Conservation (phyloP, 768 basidiomycete species). For the Pisolithus tinctorius region DNA sequence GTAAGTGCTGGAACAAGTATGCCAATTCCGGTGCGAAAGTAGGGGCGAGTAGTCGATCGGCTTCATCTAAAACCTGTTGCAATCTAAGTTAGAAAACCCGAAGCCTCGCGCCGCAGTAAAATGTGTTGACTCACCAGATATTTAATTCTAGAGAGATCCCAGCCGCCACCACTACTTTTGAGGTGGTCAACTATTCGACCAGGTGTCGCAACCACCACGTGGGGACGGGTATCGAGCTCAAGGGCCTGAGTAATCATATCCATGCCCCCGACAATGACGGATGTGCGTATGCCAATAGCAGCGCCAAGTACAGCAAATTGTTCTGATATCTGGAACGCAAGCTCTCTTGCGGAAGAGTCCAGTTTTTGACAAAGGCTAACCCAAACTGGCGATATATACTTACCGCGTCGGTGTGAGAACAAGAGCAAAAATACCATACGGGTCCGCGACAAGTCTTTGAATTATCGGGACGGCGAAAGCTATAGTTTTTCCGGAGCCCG, state of each 20-base stretch:
- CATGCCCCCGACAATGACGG: slow-evolving; percentile 95
- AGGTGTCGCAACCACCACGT: slow-evolving; percentile 93
- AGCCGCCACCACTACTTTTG: slow-evolving; percentile 64
- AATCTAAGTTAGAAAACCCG: not conserved
- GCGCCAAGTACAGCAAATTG: slow-evolving; percentile 90
- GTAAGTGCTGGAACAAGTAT: slow-evolving; percentile 69
- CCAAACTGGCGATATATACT: slow-evolving; percentile 10
- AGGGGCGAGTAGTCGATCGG: slow-evolving; percentile 83
- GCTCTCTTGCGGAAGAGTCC: slow-evolving; percentile 51
- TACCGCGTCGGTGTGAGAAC: slow-evolving; percentile 94
- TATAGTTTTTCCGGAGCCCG: slow-evolving; percentile 96
- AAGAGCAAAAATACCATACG: slow-evolving; percentile 91
- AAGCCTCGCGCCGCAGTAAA: not conserved
- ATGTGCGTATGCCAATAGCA: slow-evolving; percentile 73
- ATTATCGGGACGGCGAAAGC: slow-evolving; percentile 95
- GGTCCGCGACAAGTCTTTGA: slow-evolving; percentile 80
- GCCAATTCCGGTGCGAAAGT: slow-evolving; percentile 85
- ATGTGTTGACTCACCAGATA: slow-evolving; percentile 56
- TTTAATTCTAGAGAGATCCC: slow-evolving; percentile 79
- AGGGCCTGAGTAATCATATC: slow-evolving; percentile 94
- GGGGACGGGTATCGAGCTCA: slow-evolving; percentile 79
- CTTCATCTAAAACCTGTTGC: slow-evolving; percentile 86
- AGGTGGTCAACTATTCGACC: slow-evolving; percentile 92
- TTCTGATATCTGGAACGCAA: slow-evolving; percentile 96
- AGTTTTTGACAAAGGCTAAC: not conserved